Evolutionary conservation across 139 green algal genomes (phyloP), one percentile per base, ranked within the genome.

Genomic region (Picochlorum sp.): DNA sequence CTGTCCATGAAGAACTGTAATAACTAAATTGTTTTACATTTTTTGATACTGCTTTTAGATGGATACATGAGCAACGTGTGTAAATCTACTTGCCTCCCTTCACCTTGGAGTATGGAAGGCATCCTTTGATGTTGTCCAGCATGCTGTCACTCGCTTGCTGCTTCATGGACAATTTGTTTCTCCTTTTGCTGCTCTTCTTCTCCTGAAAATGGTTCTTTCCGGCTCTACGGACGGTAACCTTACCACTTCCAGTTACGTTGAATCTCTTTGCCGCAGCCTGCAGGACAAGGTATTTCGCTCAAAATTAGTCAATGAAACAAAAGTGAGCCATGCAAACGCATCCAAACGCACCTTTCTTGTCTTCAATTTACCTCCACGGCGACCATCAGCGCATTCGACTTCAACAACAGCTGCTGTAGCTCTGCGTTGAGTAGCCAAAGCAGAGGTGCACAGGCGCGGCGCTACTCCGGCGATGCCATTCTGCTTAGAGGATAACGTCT

Each of bases 161-260:
- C 52, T 69, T 71, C 60, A 62, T 75, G 52, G 62, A 71, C 28
- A 77, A 65, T 30, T 68, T 59, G 30, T 49, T 47, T 34, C 52
- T 77, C 26, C 47, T 67, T 37, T 67, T 67, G 28, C 57, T 23
- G 45, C 31, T 63, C 73, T 77, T 88, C 85, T 96, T 96, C 78
- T 94, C 85, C 66, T 94, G 91, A 60, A 95, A 84, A 71, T 95
- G 88, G 78, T 95, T 86, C 85, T 95, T 95, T 62, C 85, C 81
- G n/a, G 75, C 67, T 56, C 85, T 72, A 45, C 89, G 81, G 5
- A 74, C 77, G 68, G 91, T 74, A 1, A 96, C 61, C 77, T 94
- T 94, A 60, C 89, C 89, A 41, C 50, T 72, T 56, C 77, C 83
- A 4, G 89, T 94, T 8, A 95, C 68, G 66, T 88, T 88, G 83